A percentile compares a stretch with the other conserved stretches of the same genome.
Conservation (phyloP, 495 filamentous ascomycete species). For the Trypethelium eluteriae region DNA sequence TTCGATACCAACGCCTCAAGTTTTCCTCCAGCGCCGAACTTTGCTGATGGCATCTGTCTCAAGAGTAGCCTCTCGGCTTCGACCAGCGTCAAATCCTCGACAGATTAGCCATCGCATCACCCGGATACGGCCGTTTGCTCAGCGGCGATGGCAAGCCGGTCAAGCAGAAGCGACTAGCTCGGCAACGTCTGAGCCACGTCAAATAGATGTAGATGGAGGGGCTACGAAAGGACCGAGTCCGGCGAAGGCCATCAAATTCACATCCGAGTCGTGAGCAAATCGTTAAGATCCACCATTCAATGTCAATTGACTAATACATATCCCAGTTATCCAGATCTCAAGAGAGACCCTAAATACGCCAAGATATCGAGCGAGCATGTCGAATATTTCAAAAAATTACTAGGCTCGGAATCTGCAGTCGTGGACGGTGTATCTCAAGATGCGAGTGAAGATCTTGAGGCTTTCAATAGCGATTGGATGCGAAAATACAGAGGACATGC, state of each 20-base stretch:
- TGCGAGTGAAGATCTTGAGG: conserved; percentile 65
- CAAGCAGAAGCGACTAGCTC: conserved; percentile 25
- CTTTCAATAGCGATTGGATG: conserved; percentile 99
- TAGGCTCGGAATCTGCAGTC: conserved; percentile 69
- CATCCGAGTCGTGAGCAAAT: conserved; percentile 56
- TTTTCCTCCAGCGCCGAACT: no score
- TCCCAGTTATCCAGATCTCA: conserved; percentile 64
- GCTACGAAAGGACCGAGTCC: conserved; percentile 30
- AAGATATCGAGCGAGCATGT: conserved; percentile 66
- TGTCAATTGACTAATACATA: conserved; percentile 15
- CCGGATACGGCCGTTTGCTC: conserved; percentile 18
- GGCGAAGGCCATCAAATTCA: conserved; percentile 58
- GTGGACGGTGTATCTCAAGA: conserved; percentile 72
- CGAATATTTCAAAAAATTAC: conserved; percentile 62
- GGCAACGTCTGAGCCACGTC: conserved; percentile 38
- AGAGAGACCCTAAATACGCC: conserved; percentile 67
- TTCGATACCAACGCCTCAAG: no score
- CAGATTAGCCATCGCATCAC: conserved; percentile 3
- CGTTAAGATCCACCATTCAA: not conserved
- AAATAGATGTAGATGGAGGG: conserved; percentile 30
- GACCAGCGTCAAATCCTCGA: conserved; percentile 16
- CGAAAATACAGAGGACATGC: conserved; percentile 92
- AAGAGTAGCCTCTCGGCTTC: conserved; percentile 22
- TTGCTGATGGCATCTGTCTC: conserved; percentile 25
- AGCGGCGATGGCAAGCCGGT: conserved; percentile 23